phyloP scores from a whole-genome alignment of 1,284 basidiomycete genomes.

The Cryptococcus neoformans region DNA sequence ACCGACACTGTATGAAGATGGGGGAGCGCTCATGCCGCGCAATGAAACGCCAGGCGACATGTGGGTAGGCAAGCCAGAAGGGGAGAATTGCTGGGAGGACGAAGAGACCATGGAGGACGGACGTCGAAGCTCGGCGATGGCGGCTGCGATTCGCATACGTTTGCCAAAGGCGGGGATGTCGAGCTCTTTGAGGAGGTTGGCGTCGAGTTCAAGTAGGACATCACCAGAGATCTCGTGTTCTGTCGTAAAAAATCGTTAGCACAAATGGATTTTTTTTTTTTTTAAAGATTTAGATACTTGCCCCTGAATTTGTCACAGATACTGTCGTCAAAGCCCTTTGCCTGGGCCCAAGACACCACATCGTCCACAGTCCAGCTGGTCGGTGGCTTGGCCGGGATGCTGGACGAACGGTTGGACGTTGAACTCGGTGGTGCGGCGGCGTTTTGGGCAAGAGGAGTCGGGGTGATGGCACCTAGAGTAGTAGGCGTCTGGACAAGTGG shows the following conservation, averaged over 20 bases:
- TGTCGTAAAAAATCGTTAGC: slow-evolving; percentile 30
- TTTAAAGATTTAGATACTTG: slow-evolving; percentile 44
- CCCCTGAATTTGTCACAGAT: slow-evolving; percentile 83
- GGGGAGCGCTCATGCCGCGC: slow-evolving; percentile 28
- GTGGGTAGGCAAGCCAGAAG: slow-evolving; percentile 32
- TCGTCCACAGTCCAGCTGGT: slow-evolving; percentile 75
- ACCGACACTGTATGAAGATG: slow-evolving; percentile 9
- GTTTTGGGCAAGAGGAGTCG: neutral
- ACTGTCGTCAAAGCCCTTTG: slow-evolving; percentile 78
- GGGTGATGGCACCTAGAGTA: too few relatives aligned
- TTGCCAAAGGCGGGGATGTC: slow-evolving; percentile 94
- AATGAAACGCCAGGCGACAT: slow-evolving; percentile 8
- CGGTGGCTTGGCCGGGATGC: slow-evolving; percentile 11
- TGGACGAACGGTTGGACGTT: slow-evolving; percentile 6
- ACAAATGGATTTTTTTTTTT: too few relatives aligned
- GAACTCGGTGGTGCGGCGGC: neutral
- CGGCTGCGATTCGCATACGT: slow-evolving; percentile 87
- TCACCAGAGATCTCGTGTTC: slow-evolving; percentile 99
- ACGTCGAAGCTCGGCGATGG: slow-evolving; percentile 82
- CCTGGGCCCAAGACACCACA: slow-evolving; percentile 83
- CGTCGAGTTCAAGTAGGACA: slow-evolving; percentile 90
- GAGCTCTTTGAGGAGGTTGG: slow-evolving; percentile 91
- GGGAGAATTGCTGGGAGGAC: slow-evolving; percentile 29
- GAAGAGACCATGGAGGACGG: slow-evolving; percentile 57
- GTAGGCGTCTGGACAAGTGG: slow-evolving; percentile 5